Evolutionary conservation across 371 early-diverging fungal species (phyloP), one percentile per base, ranked within the genome.

Genomic region (Capillidium heterosporum): DNA sequence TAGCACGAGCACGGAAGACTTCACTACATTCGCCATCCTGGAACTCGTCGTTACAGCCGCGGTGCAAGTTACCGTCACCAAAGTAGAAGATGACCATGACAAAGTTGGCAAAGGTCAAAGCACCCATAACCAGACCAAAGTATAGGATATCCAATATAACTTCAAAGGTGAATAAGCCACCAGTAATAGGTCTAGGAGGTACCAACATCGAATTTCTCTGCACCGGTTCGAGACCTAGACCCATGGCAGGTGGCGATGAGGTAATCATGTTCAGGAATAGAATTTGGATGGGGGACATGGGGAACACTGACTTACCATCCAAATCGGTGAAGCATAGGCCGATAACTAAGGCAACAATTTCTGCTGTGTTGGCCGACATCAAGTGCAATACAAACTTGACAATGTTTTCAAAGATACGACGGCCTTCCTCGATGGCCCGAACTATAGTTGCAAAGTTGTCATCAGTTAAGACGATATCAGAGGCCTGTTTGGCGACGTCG

Each of bases 401-500:
- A 64, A 95, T 92, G 68, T 95, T 95, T 66, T 77, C 81, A 71
- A 85, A 90, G 11, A 89, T 85, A 31, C 82, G 79, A 42, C 93
- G 79, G 39, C 91, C 91, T 68, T 89, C 88, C 50, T 73, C 69
- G 39, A 92, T 76, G 21, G 87, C 89, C 21, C 68, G 70, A 17
- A 90, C 85, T 61, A 93, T 88, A 19, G 89, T 87, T 19, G 83
- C 71, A 66, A 91, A 89, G 67, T 89, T 82, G 63, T 88, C 89
- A 65, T 89, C 85, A 2, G 86, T 78, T 15, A 95, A 68, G 7
- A 92, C 82, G 61, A 93, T 88, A 66, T 90, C 89, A 8, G 91
- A 82, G 0, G 91, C 89, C 61, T 90, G 85, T 61, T 90, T 92
- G 28, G 92, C 86, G 23, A 91, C 87, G 58, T 91, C 91, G 2